Percentiles rank a stretch among this genome's conserved stretches.
Conservation (phyloP, 495 filamentous ascomycete species). For the Amniculicola lignicola region DNA sequence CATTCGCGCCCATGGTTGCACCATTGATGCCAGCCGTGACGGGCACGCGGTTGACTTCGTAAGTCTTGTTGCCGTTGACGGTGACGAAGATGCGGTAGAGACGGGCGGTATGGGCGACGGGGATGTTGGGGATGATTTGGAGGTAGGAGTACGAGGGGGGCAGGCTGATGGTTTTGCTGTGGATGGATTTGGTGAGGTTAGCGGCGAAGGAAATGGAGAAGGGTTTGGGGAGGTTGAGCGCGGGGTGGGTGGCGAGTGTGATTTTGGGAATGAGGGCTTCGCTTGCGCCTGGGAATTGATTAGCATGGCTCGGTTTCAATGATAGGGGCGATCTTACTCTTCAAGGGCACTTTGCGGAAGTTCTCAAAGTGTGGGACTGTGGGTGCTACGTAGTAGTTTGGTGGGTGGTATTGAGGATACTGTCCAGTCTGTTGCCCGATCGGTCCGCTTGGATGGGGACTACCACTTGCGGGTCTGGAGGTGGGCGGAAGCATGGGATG, state of each 20-base stretch:
- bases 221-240: conserved; percentile 46
- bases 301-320: conserved; percentile 5
- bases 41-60: conserved; percentile 29
- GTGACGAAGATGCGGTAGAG: conserved; percentile 64
- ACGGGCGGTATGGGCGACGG: conserved; percentile 53
- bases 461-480: conserved; percentile 29
- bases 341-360: conserved; percentile 22
- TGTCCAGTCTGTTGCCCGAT: conserved; percentile 15
- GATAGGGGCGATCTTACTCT: conserved; percentile 23
- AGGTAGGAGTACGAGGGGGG: conserved; percentile 61
- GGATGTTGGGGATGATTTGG: conserved; percentile 61
- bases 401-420: conserved; percentile 18
- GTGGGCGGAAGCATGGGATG: conserved; percentile 26
- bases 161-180: conserved; percentile 64
- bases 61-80: conserved; percentile 40
- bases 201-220: conserved; percentile 60
- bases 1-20: background rate
- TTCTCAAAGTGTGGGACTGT: conserved; percentile 13
- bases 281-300: conserved; percentile 21
- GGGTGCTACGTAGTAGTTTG: conserved; percentile 28
- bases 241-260: conserved; percentile 62
- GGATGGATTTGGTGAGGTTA: conserved; percentile 58
- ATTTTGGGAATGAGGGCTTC: conserved; percentile 41
- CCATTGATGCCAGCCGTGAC: conserved; percentile 30
- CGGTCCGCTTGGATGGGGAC: conserved; percentile 29